Percentiles rank a stretch among this genome's conserved stretches.
These are phyloP conservation scores for Meyerozyma carpophila DNA, from an alignment of 1,139 yeast genomes.

Conservation along the genomic window DNA sequence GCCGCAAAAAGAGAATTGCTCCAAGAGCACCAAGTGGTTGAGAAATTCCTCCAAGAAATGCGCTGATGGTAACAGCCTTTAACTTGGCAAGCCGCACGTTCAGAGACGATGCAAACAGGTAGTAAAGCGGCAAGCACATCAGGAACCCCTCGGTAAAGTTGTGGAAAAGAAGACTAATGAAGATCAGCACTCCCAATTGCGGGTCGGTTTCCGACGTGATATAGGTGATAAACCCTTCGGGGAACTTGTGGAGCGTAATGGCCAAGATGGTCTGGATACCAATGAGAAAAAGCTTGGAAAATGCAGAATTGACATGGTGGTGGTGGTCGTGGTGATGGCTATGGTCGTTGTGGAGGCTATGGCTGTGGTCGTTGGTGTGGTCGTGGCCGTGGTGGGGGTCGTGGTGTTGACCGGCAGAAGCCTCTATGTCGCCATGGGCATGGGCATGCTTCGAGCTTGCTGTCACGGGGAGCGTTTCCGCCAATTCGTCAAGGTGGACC, in stretches of 20 bases:
- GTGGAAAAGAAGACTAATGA: slow-evolving; percentile 79
- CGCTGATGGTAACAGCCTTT: slow-evolving; percentile 61
- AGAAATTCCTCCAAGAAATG: slow-evolving; percentile 72
- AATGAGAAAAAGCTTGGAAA: slow-evolving; percentile 71
- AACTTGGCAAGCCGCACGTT: slow-evolving; percentile 35
- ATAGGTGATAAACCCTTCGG: slow-evolving; percentile 90
- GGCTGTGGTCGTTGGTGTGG: slow-evolving; percentile 4
- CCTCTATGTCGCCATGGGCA: background rate
- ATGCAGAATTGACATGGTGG: slow-evolving; percentile 74
- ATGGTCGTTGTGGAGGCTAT: slow-evolving; percentile 5
- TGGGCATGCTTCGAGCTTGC: background rate
- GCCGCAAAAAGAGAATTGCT: slow-evolving; percentile 56
- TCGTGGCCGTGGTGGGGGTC: background rate
- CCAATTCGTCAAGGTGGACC: background rate
- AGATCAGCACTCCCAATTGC: slow-evolving; percentile 70
- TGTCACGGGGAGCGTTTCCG: background rate
- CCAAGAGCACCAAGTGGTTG: slow-evolving; percentile 86
- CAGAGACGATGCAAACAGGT: slow-evolving; percentile 41
- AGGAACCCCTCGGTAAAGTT: slow-evolving; percentile 95
- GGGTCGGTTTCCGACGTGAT: slow-evolving; percentile 74
- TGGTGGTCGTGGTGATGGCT: slow-evolving; percentile 49
- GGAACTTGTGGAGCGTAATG: slow-evolving; percentile 82
- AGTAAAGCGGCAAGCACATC: slow-evolving; percentile 84
- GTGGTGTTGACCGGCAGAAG: background rate
- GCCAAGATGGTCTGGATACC: slow-evolving; percentile 91